Percentiles rank a stretch among this genome's conserved stretches.
Conservation (phyloP, 495 filamentous ascomycete genomes). For the Talaromyces nanjingensis region DNA sequence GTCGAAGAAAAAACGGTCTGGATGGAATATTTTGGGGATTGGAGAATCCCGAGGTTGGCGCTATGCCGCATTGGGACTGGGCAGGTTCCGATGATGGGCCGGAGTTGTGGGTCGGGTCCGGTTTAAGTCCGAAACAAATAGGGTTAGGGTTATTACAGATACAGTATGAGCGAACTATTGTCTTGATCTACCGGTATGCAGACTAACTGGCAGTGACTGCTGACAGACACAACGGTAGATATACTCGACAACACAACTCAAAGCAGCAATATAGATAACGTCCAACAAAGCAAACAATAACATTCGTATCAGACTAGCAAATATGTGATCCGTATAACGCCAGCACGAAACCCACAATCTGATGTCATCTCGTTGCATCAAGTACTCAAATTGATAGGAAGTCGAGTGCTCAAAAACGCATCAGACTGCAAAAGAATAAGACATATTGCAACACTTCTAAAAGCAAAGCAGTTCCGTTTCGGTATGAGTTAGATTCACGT, state of each 20-base stretch:
- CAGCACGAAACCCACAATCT: neutral
- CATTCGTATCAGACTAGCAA: neutral
- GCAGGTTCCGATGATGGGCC: neutral
- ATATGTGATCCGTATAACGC: slow-evolving; percentile 9
- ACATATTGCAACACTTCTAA: neutral
- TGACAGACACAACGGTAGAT: no score
- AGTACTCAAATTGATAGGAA: neutral
- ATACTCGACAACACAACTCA: neutral
- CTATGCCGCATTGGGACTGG: neutral
- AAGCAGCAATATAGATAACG: neutral
- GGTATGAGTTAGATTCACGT: neutral
- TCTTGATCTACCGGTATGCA: no score
- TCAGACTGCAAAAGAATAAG: neutral
- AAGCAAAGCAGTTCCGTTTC: neutral
- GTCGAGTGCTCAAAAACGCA: neutral
- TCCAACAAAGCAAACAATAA: neutral
- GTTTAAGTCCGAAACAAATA: neutral
- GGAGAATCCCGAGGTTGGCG: neutral
- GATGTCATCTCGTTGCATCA: neutral
- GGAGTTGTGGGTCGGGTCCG: neutral
- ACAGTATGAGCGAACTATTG: no score
- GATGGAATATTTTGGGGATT: neutral
- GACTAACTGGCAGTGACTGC: no score
- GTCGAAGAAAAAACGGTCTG: neutral
- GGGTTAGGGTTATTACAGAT: no score